Evolutionary conservation across 306 rosid species (phyloP), one percentile per base, ranked within the genome.

Genomic region (Canavalia ensiformis): DNA sequence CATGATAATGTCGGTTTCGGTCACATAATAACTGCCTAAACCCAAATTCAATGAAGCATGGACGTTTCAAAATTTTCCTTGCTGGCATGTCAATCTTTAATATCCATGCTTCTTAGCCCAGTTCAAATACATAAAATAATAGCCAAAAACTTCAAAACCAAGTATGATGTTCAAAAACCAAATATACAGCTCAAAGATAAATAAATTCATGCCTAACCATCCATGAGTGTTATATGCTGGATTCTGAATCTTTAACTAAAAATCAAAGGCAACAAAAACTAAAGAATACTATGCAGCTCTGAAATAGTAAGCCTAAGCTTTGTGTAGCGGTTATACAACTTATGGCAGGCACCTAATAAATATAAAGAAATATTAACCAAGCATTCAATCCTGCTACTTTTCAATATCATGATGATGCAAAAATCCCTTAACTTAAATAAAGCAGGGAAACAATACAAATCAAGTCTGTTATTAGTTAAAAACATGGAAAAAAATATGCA

Each of bases 361-460:
- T 3, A 62, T 5, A 54, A 7, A 69, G 30, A 57, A 33, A 4
- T 12, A 18, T 28, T 18, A 37, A 9, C 30, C 31, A 51, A 72
- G 3, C 11, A 0, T 51, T 8, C 4, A 35, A 34, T 34, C 8
- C 11, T 31, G 44, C 18, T 47, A 8, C 8, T 5, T 64, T 41
- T 13, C 29, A 75, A 79, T 10, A 82, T 47, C 41, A 75, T 18
- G 10, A 29, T 66, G 51, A 58, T 33, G 33, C 5, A 47, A 68
- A 37, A n/a, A n/a, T n/a, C n/a, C n/a, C n/a, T 18, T 18, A 18
- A 18, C 25, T 18, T 18, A 18, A 18, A 18, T 18, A 18, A 18
- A 18, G 25, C 25, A 18, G 25, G 25, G 25, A 18, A 18, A 18
- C 25, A 18, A 18, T 18, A 18, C 25, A 18, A 18, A 18, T 18